phyloP scores from a whole-genome alignment of 495 filamentous ascomycete species.

The Platismatia glauca region DNA sequence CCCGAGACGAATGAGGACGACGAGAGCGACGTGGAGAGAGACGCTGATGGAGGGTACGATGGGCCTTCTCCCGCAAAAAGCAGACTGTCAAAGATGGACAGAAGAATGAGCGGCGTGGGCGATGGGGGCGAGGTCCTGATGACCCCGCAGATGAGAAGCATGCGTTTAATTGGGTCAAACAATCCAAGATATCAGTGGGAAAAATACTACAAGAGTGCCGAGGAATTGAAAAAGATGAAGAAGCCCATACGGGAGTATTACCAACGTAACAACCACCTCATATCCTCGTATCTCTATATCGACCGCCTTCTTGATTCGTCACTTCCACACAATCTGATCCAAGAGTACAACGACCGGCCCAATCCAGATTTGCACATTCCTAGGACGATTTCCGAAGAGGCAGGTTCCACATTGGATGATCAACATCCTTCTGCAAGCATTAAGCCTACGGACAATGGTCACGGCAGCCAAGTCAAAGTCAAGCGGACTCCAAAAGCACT shows the following conservation, averaged over 20 bases:
- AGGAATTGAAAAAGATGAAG: slow-evolving; percentile 54
- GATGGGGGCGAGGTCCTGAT: slow-evolving; percentile 41
- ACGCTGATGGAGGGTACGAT: slow-evolving; percentile 10
- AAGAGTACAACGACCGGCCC: slow-evolving; percentile 59
- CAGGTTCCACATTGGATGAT: slow-evolving; percentile 20
- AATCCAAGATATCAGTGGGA: slow-evolving; percentile 69
- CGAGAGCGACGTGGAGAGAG: slow-evolving; percentile 20
- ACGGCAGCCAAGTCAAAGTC: slow-evolving; percentile 37
- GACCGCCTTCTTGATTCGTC: slow-evolving; percentile 86
- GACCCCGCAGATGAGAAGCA: slow-evolving; percentile 63
- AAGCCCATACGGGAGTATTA: slow-evolving; percentile 70
- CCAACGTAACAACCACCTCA: slow-evolving; percentile 68
- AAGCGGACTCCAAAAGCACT: slow-evolving; percentile 75
- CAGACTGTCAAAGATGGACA: slow-evolving; percentile 9
- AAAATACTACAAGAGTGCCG: slow-evolving; percentile 61
- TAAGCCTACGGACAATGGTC: slow-evolving; percentile 23
- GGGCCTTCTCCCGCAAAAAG: slow-evolving; percentile 2
- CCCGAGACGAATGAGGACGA: slow-evolving; percentile 15
- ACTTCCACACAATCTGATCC: slow-evolving; percentile 72
- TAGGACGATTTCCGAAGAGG: slow-evolving; percentile 46
- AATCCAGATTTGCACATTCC: slow-evolving; percentile 40
- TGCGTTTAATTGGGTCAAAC: slow-evolving; percentile 66
- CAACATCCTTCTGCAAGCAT: slow-evolving; percentile 23
- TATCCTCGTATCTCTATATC: slow-evolving; percentile 85
- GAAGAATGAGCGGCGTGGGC: slow-evolving; percentile 32